Base-by-base conservation (phyloP, 768 basidiomycete genomes). In the Mycena epipterygia region DNA sequence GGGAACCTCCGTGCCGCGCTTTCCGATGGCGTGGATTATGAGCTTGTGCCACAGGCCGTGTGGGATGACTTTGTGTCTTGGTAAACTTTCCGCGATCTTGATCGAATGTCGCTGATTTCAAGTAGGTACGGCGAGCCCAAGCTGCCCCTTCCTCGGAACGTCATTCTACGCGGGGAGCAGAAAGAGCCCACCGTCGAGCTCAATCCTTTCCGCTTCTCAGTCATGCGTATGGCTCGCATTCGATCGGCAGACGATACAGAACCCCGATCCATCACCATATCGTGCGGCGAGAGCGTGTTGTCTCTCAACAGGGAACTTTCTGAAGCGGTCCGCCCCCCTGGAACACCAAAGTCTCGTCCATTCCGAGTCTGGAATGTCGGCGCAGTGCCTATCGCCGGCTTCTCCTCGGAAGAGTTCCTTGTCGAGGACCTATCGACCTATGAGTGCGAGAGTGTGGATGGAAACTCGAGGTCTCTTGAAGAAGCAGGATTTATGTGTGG, bases 31-130 rank as follows among this genome's bases (percentile, higher is more conserved):
- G 77, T 89, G 32, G 88, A 98, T 76, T 88, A 93, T 59, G 92
- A 94, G 78, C 93, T 89, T 73, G 85, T 98, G 4, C 94, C 95
- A 2, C 83, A 85, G 67, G 85, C 86, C 29, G 90, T 89, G 25
- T 97, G 95, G 96, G 76, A 84, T 25, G 83, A 86, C 23, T 86
- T 98, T 42, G 80, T 84, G 11, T 71, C 84, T 58, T 96, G 95
- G 97, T 95, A 73, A 71, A 65, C 64, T 48, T 30, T 58, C 25
- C 21, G 37, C 58, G 68, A 8, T 59, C 33, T 21, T 30, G 42
- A 33, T 46, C 33, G n/a, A 25, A 29, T 16, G 46, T 14, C n/a
- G 25, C 52, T 44, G 17, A 61, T 66, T 65, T 44, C 0, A 35
- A 35, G 27, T 60, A 96, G 95, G 93, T 96, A 95, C 78, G 95